Base-by-base conservation (phyloP, 2,329 filamentous ascomycete genomes). In the Tympanopsis confertula region DNA sequence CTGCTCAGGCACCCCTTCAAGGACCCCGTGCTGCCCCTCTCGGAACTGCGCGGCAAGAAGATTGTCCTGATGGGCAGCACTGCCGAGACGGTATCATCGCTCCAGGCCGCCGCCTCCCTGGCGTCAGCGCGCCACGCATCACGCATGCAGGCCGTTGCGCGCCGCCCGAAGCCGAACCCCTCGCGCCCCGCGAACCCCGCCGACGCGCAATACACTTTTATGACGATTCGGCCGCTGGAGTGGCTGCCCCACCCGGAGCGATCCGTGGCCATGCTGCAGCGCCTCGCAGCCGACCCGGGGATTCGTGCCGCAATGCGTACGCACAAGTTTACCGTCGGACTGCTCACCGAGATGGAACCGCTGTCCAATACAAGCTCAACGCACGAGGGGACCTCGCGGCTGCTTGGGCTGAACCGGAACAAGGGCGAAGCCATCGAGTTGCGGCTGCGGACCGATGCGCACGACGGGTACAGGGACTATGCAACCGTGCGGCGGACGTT, bases 281-380 rank as follows among this genome's bases (percentile, higher is more conserved):
- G 83, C 1, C 68, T 98, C 3, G 77, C 78, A 45, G 72, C 81
- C 43, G 91, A 98, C 55, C 79, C 85, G 0, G 91, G 91, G 5
- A 89, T 98, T 59, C 79, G 79, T 44, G 68, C 80, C 1, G 72
- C 78, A 1, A 98, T 98, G 91, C 67, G 72, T 13, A 79, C 78
- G 49, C 88, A 94, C 63, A 74, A 78, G 45, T 95, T 94, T 64
- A 74, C 71, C 15, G 91, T 98, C 1, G 81, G 82, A 0, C 59
- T 96, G 3, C 68, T 98, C 19, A 95, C 88, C 0, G 91, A 98
- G 60, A 96, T 98, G 89, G 85, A 98, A 49, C 91, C 91, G 0
- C 69, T 80, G 0, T 71, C 80, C 46, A 78, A 95, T 57, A 95
- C 88, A 0, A 56, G 70, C 44, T 57, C 65, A 1, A 84, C 74